phyloP scores from a whole-genome alignment of 257 asterid species.

The Solanum rostratum region DNA sequence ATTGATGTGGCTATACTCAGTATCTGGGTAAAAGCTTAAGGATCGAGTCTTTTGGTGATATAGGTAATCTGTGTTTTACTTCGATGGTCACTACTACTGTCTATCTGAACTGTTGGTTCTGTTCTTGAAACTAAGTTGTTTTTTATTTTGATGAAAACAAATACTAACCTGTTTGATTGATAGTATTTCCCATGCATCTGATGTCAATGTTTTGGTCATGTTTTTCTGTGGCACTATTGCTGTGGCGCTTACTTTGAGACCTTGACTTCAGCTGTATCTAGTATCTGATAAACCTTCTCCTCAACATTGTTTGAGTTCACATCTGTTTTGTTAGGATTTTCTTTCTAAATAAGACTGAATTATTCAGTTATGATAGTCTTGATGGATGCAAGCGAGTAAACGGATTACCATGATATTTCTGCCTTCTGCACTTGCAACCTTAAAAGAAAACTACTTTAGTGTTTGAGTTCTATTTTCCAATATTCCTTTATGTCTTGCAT shows the following conservation, averaged over 20 bases:
- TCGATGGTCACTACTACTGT: not conserved
- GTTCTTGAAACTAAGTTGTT: not conserved
- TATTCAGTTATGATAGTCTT: not conserved
- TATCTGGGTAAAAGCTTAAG: not conserved
- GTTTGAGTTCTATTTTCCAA: not conserved
- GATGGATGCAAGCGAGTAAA: not conserved
- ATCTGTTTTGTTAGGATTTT: not conserved
- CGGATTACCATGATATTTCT: not conserved
- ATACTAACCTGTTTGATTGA: not conserved
- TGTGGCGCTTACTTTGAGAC: not conserved
- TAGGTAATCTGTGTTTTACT: not conserved
- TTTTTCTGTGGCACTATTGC: not conserved
- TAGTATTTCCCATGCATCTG: not conserved
- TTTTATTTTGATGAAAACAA: not conserved
- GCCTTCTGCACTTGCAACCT: not conserved
- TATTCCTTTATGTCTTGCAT: not conserved
- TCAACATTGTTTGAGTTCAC: not conserved
- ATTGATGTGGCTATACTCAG: not conserved
- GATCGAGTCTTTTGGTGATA: not conserved
- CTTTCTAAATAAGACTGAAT: not conserved
- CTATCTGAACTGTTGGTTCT: not conserved
- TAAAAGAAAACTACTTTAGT: not conserved
- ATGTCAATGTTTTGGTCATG: not conserved
- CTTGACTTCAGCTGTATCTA: not conserved
- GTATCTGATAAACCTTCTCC: not conserved